Evolutionary conservation across 2,329 filamentous ascomycete species (phyloP).

Genomic region (Cadophora gregata): DNA sequence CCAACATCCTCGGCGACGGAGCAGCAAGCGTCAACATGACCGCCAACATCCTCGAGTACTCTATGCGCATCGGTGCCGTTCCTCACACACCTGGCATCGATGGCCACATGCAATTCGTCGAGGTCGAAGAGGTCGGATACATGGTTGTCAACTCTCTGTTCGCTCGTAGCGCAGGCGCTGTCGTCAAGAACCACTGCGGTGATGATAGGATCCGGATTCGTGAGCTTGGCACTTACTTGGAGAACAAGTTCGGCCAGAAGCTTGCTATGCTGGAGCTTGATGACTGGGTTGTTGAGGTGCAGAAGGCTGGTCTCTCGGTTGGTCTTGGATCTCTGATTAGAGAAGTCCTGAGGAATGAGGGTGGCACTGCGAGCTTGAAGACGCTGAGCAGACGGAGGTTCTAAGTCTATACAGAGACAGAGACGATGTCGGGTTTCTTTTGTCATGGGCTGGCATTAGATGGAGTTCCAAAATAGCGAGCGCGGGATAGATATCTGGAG

Average conservation of each 20-base stretch:
- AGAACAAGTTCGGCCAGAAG: slow-evolving; percentile 23
- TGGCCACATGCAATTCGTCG: slow-evolving; percentile 28
- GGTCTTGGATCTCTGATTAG: slow-evolving; percentile 24
- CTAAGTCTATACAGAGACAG: neutral
- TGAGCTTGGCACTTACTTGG: slow-evolving; percentile 23
- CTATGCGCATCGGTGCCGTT: slow-evolving; percentile 23
- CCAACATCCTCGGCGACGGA: slow-evolving; percentile 27
- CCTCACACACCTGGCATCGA: slow-evolving; percentile 25
- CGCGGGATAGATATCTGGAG: slow-evolving; percentile 7
- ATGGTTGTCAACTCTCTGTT: slow-evolving; percentile 26
- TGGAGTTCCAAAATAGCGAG: slow-evolving; percentile 8
- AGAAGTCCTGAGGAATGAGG: slow-evolving; percentile 24
- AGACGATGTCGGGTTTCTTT: slow-evolving; percentile 5
- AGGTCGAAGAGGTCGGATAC: slow-evolving; percentile 27
- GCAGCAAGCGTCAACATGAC: slow-evolving; percentile 27
- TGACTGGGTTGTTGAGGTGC: slow-evolving; percentile 23
- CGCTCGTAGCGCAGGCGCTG: slow-evolving; percentile 20
- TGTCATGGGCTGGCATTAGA: slow-evolving; percentile 8
- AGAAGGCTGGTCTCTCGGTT: slow-evolving; percentile 19
- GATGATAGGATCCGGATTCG: slow-evolving; percentile 23
- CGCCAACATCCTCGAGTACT: slow-evolving; percentile 29
- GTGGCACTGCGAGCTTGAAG: slow-evolving; percentile 26
- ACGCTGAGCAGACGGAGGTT: slow-evolving; percentile 21
- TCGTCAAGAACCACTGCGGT: slow-evolving; percentile 27
- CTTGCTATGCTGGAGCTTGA: slow-evolving; percentile 22